Evolutionary conservation across 805 yeast genomes (phyloP), one percentile per base, ranked within the genome.

Genomic region (Kregervanrija fluxuum): DNA sequence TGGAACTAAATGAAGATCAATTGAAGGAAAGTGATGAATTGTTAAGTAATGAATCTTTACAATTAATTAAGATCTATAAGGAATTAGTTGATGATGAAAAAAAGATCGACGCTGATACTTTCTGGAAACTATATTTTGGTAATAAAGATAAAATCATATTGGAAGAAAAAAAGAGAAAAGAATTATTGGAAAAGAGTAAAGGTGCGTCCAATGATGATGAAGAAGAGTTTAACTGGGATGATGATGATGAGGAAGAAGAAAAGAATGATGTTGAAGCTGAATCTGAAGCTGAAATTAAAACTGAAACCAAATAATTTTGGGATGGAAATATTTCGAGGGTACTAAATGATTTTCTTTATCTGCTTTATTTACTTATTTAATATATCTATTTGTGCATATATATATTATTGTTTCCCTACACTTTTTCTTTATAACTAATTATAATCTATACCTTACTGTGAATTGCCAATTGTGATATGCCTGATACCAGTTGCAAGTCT

Each of bases 101-200:
- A 3, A 39, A 35, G 62, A 82, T 33, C 28, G 55, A 76, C 3
- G 83, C 80, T 54, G 66, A 73, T 22, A 68, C 68, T 39, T 90
- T 90, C 61, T 90, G 97, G 97, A 65, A 68, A 38, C 71, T 80
- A 32, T 89, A 86, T 63, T 83, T 78, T 62, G 69, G 65, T 43
- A 67, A 74, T 55, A 75, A 73, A 46, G 60, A 64, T 11, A 70
- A 71, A 52, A 75, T 87, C 15, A 69, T 75, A 36, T 71, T 73
- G 38, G 80, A 75, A 53, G 95, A 88, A 54, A 67, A 68, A 54
- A 72, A 79, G 58, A 73, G 95, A 57, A 82, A 81, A 62, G 73
- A 74, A 51, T 67, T 85, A 44, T 67, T 86, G 38, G 67, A 73
- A 32, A 66, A 63, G 46, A 66, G 66, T 41, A 37, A 33, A 10